These are phyloP conservation scores for Solanum tacnaense DNA, from an alignment of 257 asterid genomes.

Conservation along the genomic window DNA sequence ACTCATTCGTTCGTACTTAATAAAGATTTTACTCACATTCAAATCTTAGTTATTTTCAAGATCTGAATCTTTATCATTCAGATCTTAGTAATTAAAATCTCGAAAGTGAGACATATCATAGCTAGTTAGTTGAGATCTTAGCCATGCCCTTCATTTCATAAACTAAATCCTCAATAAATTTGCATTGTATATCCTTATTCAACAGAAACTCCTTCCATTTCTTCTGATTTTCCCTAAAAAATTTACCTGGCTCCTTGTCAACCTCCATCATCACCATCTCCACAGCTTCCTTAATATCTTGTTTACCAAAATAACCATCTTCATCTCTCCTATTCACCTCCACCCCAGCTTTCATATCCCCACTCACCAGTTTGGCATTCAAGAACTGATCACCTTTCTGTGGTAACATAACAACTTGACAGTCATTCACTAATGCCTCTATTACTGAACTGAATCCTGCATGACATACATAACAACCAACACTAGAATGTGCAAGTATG, in stretches of 20 bases:
- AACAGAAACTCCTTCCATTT: slow-evolving; percentile 35
- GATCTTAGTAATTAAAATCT: too few relatives aligned
- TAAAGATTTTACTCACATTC: too few relatives aligned
- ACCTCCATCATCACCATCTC: slow-evolving; percentile 11
- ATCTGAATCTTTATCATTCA: too few relatives aligned
- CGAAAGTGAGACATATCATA: background rate
- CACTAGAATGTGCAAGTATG: slow-evolving; percentile 31
- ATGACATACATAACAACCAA: slow-evolving; percentile 38
- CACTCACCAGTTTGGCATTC: slow-evolving; percentile 29
- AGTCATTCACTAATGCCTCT: slow-evolving; percentile 41
- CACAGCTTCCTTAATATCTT: slow-evolving; percentile 27
- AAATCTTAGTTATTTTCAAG: too few relatives aligned
- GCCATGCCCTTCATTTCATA: slow-evolving; percentile 15
- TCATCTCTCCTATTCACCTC: slow-evolving; percentile 47
- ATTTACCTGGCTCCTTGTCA: slow-evolving; percentile 12
- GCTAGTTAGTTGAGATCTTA: background rate
- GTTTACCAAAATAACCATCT: slow-evolving; percentile 34
- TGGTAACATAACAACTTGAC: slow-evolving; percentile 43
- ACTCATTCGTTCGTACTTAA: too few relatives aligned
- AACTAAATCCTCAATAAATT: slow-evolving; percentile 21
- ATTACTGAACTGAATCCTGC: slow-evolving; percentile 48
- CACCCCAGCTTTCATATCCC: slow-evolving; percentile 37
- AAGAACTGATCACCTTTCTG: slow-evolving; percentile 30
- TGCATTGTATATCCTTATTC: slow-evolving; percentile 19
- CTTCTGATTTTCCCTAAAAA: slow-evolving; percentile 19